Conservation (phyloP, 352 stramenopile genomes). For the Discostella stelligera region DNA sequence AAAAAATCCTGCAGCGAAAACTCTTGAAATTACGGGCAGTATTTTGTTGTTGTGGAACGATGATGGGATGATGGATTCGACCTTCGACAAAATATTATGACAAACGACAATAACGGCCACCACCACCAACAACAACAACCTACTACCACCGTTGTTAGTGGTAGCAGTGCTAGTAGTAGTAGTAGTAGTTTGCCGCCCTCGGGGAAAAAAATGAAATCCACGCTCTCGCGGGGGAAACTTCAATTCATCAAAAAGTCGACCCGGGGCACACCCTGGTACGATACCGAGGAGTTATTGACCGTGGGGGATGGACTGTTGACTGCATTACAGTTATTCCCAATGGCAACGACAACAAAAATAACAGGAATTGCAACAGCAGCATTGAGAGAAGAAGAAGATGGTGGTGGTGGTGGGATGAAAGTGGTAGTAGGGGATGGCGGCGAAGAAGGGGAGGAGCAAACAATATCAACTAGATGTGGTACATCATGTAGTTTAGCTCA, state of each 20-base stretch:
- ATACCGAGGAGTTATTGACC: slow-evolving; percentile 26
- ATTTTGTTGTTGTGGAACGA: too few species aligned
- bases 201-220: not conserved
- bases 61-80: too few species aligned
- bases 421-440: not conserved
- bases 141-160: too few species aligned
- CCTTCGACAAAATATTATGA: too few species aligned
- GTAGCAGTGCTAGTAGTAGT: too few species aligned
- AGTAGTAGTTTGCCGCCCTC: too few species aligned
- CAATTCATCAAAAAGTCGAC: slow-evolving; percentile 24
- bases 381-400: not conserved
- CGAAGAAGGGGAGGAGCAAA: slow-evolving; percentile 10
- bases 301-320: slow-evolving; percentile 29
- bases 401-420: not conserved
- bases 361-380: too few species aligned
- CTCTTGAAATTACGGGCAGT: too few species aligned
- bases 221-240: slow-evolving; percentile 27
- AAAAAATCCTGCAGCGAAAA: too few species aligned
- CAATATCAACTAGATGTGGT: too few species aligned
- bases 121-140: too few species aligned
- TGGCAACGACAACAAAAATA: not conserved
- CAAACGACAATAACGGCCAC: too few species aligned
- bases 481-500: not conserved
- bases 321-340: slow-evolving; percentile 33
- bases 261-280: slow-evolving; percentile 43